Conservation (phyloP, 2,329 filamentous ascomycete genomes). For the Trichoderma afroharzianum region DNA sequence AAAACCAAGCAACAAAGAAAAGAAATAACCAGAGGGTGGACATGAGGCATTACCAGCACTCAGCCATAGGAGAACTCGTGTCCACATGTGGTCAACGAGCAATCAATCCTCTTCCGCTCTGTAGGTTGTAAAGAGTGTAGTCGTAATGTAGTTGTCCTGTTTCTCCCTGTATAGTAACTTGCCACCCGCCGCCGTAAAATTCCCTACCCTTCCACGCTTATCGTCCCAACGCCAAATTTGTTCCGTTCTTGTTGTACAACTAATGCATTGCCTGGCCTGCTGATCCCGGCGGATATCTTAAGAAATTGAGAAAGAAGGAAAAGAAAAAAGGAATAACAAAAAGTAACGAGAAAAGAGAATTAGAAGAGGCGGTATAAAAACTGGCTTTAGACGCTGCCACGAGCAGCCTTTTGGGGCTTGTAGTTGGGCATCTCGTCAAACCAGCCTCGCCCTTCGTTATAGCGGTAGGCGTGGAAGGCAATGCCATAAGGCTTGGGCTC, state of each 20-base stretch:
- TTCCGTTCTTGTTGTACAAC: conserved; percentile 12
- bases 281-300: conserved; percentile 11
- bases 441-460: conserved; percentile 72
- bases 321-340: background rate
- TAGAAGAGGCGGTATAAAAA: background rate
- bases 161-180: background rate
- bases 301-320: background rate
- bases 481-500: conserved; percentile 98
- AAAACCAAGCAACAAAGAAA: background rate
- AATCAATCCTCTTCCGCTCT: background rate
- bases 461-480: conserved; percentile 92
- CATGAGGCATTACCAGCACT: background rate
- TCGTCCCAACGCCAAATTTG: conserved; percentile 13
- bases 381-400: conserved; percentile 28
- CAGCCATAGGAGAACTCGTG: background rate
- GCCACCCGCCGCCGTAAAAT: background rate
- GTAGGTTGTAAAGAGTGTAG: background rate
- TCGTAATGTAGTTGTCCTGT: conserved; percentile 1
- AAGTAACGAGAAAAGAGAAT: background rate
- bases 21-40: background rate
- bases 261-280: conserved; percentile 17
- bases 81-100: background rate
- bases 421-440: conserved; percentile 88
- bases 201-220: background rate
- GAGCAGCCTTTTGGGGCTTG: conserved; percentile 57